A percentile compares a stretch with the other conserved stretches of the same genome.
These are phyloP conservation scores for Cadophora malorum DNA, from an alignment of 2,329 filamentous ascomycete genomes.

Conservation along the genomic window DNA sequence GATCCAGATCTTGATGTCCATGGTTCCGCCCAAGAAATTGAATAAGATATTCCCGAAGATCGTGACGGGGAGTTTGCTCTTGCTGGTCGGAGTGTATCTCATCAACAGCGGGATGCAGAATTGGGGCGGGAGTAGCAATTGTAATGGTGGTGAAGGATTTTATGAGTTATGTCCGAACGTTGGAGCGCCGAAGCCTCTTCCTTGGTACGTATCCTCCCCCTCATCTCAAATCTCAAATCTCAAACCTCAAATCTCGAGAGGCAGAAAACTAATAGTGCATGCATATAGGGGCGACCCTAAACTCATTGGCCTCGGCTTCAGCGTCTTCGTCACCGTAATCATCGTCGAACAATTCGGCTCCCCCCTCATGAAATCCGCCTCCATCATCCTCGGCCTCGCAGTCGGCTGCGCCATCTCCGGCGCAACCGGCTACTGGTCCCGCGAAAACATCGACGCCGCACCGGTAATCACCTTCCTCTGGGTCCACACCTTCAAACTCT, in stretches of 20 bases:
- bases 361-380: slow-evolving; percentile 73
- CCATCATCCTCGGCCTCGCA: slow-evolving; percentile 68
- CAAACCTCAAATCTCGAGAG: too few species aligned
- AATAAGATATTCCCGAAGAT: slow-evolving; percentile 71
- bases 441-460: slow-evolving; percentile 62
- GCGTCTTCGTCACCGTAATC: slow-evolving; percentile 72
- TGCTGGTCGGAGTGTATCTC: slow-evolving; percentile 70
- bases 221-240: too few species aligned
- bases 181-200: slow-evolving; percentile 64
- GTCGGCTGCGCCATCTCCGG: slow-evolving; percentile 72
- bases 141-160: slow-evolving; percentile 54
- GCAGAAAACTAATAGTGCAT: too few species aligned
- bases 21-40: slow-evolving; percentile 64
- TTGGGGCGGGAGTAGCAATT: slow-evolving; percentile 70
- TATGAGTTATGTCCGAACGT: slow-evolving; percentile 63
- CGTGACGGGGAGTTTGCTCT: slow-evolving; percentile 71
- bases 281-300: slow-evolving; percentile 60
- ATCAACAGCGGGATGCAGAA: slow-evolving; percentile 68
- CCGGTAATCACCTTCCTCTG: slow-evolving; percentile 72
- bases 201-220: slow-evolving; percentile 50
- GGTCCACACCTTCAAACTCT: slow-evolving; percentile 72
- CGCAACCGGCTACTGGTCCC: slow-evolving; percentile 70
- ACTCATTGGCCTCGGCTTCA: slow-evolving; percentile 71
- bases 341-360: slow-evolving; percentile 72
- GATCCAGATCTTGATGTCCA: slow-evolving; percentile 69